Evolutionary conservation across 176 grass and related monocot genomes (phyloP), one percentile per base, ranked within the genome.

Genomic region (Oryza longistaminata): DNA sequence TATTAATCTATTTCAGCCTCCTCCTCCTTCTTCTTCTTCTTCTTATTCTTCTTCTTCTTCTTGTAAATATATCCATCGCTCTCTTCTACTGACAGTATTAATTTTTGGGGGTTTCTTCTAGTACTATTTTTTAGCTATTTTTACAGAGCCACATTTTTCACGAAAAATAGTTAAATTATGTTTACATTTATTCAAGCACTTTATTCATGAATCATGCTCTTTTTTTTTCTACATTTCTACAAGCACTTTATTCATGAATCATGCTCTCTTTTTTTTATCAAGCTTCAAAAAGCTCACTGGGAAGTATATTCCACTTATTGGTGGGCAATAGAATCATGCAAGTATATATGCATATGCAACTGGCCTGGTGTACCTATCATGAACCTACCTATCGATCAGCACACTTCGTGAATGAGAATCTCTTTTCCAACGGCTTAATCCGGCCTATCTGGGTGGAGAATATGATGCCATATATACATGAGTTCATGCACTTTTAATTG

Each of bases 391-490:
- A 39, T 58, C 1, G 17, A 15, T 50, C 13, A 3, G 16, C 53
- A 60, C 19, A 60, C 5, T 78, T 12, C 76, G 21, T 17, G 29
- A 29, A 72, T 11, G 17, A 66, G 58, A 75, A 74, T 83, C 17
- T 48, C 53, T 73, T 12, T 14, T 11, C 21, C 9, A 67, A 74
- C 43, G 42, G 45, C 26, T 74, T 44, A 61, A 61, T 60, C 2
- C 13, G 50, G 50, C 37, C 17, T 21, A 6, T 0, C 6, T 58
- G 52, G n/a, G 17, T 60, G 34, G 83, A 62, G 83, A 85, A 85
- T 33, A 76, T 1, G 61, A 73, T 50, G 75, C 84, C 53, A 21
- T 75, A n/a, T n/a, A n/a, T n/a, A n/a, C n/a, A n/a, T n/a, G 73
- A 27, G 21, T 16, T 19, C 16, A 7, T 29, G 64, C 16, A 19